Base-by-base conservation (phyloP, 306 rosid genomes). In the Acacia confusa region DNA sequence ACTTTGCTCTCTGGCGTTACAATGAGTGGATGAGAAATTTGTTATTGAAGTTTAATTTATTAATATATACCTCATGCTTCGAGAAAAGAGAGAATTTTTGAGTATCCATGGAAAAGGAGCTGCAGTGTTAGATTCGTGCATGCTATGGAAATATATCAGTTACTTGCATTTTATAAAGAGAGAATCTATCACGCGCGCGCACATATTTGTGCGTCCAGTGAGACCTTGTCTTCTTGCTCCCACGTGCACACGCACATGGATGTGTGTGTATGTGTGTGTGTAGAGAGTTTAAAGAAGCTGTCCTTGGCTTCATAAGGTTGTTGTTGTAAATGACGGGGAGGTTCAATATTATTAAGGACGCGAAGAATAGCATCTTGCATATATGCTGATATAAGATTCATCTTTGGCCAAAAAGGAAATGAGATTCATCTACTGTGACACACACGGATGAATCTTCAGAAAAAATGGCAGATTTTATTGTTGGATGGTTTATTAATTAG, bases 71-170 rank as follows among this genome's bases (percentile, higher is more conserved):
- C 52, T 11, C 16, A 3, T 4, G 5, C 11, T 68, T 68, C 8
- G 64, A 38, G 64, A 38, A 60, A 72, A 44, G 52, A 68, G 14
- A 69, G 71, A 70, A 71, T 36, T 79, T 79, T 79, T 40, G 20
- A 22, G 50, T 43, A 14, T 36, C 50, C 48, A 44, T 22, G 53
- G 72, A 45, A 68, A 24, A 47, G 17, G 34, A 60, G 25, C 15
- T 38, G 28, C 45, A 55, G 45, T 38, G 27, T 40, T 30, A 17
- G 40, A 52, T 58, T 22, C 13, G 1, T 22, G 40, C n/a, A 13
- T 14, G 20, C 38, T 7, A 11, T 61, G 16, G 68, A 25, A 63
- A 63, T 13, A 57, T 53, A 14, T 47, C 40, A 22, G 64, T 28
- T 57, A 63, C 36, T 4, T 27, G 40, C 68, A 25, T 61, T 24